Evolutionary conservation across 805 yeast genomes (phyloP), one percentile per base, ranked within the genome.

Genomic region (Maudiozyma turicensis): DNA sequence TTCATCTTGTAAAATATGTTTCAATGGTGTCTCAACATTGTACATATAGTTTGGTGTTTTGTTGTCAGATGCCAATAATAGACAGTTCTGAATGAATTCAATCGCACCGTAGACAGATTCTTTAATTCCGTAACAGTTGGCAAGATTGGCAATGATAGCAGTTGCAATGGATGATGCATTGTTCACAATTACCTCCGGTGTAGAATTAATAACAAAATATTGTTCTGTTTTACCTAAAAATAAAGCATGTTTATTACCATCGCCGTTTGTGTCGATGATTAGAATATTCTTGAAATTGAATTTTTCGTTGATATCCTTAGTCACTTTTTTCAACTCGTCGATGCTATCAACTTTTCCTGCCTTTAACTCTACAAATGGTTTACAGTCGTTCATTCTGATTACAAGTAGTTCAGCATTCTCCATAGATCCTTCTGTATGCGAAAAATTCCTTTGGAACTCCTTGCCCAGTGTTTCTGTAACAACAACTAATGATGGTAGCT

Each of bases 1-100:
- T 46, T 61, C 62, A 44, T 63, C 66, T 14, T 47, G 40, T 50
- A 59, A 45, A 72, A 73, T 53, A 52, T 58, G 50, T 50, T 56
- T 58, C 52, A 71, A 31, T 60, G 73, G 63, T 47, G 56, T 49
- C 31, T 60, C 57, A 31, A 73, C 56, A 38, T 65, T 64, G 48
- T 69, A 74, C 14, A 72, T 68, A 63, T 87, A 95, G 63, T 87
- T 84, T 48, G 87, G 67, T 1, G 95, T 93, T 0, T 95, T 93
- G 57, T 79, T 72, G 3, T 84, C 82, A 0, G n/a, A 15, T 14
- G 9, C 38, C 13, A 43, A 26, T n/a, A 43, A 20, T 9, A 30
- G 6, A 8, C 28, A 8, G 26, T 43, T 69, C 52, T 80, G 86
- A 11, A 86, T 78, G 58, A 77, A 87, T 51, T 74, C 74, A 42